phyloP scores from a whole-genome alignment of 805 yeast species.

The Hanseniaspora guilliermondii region DNA sequence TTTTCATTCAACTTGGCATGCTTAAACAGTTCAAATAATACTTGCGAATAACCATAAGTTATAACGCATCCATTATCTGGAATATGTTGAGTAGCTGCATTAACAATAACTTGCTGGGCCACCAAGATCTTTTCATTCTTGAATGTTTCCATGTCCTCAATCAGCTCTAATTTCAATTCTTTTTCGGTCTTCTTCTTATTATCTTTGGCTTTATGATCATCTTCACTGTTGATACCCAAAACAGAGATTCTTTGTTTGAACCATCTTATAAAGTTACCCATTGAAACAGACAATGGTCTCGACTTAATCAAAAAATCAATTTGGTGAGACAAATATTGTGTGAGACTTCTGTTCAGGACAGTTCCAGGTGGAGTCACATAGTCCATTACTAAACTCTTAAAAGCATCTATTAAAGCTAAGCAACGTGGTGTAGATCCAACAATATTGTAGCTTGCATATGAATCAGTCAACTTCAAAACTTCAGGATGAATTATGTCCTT shows the following conservation, averaged over 20 bases:
- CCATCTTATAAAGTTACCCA: constrained; percentile 98
- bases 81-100: constrained; percentile 66
- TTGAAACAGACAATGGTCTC: constrained; percentile 79
- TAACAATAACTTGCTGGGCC: constrained; percentile 71
- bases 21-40: constrained; percentile 60
- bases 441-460: constrained; percentile 68
- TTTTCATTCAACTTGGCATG: constrained; percentile 50
- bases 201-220: background rate
- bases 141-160: constrained; percentile 63
- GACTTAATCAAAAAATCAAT: constrained; percentile 85
- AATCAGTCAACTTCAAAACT: constrained; percentile 62
- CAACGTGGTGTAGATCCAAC: constrained; percentile 87
- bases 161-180: constrained; percentile 53
- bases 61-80: constrained; percentile 64
- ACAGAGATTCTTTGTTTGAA: constrained; percentile 83
- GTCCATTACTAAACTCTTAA: constrained; percentile 64
- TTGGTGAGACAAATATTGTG: constrained; percentile 78
- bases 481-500: constrained; percentile 70
- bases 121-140: constrained; percentile 74
- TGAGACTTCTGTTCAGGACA: constrained; percentile 74
- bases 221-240: constrained; percentile 52
- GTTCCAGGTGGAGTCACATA: constrained; percentile 78
- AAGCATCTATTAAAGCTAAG: constrained; percentile 70
- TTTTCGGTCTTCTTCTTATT: constrained; percentile 22
- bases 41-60: constrained; percentile 81